Evolutionary conservation across 495 filamentous ascomycete genomes (phyloP), one percentile per base, ranked within the genome.

Genomic region (Paragyromitra xinjiangensis): DNA sequence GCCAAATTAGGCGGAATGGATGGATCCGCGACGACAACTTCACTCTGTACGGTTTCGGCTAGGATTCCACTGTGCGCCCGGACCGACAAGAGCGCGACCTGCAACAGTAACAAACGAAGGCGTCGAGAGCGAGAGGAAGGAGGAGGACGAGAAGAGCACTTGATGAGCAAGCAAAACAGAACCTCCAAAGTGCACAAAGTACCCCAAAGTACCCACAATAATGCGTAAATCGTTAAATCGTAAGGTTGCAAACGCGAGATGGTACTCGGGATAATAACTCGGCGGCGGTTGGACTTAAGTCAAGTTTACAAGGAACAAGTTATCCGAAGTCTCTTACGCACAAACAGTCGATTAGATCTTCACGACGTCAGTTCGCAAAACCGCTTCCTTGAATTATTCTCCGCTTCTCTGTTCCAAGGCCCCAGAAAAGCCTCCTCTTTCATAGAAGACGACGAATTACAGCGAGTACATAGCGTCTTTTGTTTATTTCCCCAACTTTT

Each of bases 1-100:
- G 62, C 74, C 74, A 73, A 77, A 77, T 77, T 65, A 76, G 74
- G 74, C 74, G 61, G 74, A 77, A 75, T 75, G 45, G 68, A 72
- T 73, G 61, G 42, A 77, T 42, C 73, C 73, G 50, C 73, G 39
- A 70, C 59, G 39, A 68, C 34, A 45, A 34, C 29, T 34, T 34
- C 29, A 3, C 29, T 34, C 73, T 48, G 39, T 64, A 70, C 58
- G 24, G 59, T 50, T 71, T 71, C 68, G 71, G 37, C 71, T 65
- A 39, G 71, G 71, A 67, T 73, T 45, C 26, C 12, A 34, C n/a
- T 19, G 34, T 56, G 51, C 37, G 37, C 39, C 63, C 71, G 24
- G 71, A 50, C 71, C 51, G 16, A 73, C 53, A 73, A 73, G 50
- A 65, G 69, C 69, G 42, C 51, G 45, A 77, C 34, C 62, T 72